Percentiles rank a stretch among this genome's conserved stretches.
Conservation (phyloP, 2,329 filamentous ascomycete species). For the Xylaria multiplex region DNA sequence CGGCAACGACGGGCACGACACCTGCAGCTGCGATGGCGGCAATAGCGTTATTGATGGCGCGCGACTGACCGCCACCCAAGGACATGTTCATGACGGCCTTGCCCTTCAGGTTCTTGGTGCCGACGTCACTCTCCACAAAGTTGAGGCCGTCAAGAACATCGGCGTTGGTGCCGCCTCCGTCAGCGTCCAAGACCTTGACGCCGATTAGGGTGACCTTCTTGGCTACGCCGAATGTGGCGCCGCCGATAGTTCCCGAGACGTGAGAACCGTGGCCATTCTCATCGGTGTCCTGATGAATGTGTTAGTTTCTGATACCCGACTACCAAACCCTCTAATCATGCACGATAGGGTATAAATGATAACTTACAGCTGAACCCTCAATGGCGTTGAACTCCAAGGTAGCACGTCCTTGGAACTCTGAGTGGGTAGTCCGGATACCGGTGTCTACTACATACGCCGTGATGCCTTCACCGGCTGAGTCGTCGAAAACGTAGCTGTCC, state of each 20-base stretch:
- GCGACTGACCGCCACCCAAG: constrained; percentile 60
- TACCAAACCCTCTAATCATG: not conserved
- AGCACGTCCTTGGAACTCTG: constrained; percentile 66
- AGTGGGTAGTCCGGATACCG: constrained; percentile 66
- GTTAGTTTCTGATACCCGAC: constrained; percentile 33
- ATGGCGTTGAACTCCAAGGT: constrained; percentile 64
- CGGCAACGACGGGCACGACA: constrained; percentile 67
- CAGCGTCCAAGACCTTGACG: constrained; percentile 69
- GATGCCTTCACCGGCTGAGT: constrained; percentile 63
- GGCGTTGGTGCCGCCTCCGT: constrained; percentile 60
- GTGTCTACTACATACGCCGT: constrained; percentile 74
- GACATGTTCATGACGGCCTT: constrained; percentile 73
- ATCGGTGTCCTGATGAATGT: constrained; percentile 57
- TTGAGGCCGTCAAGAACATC: constrained; percentile 69
- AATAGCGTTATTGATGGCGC: constrained; percentile 66
- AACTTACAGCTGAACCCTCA: constrained; percentile 55
- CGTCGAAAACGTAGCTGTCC: constrained; percentile 62
- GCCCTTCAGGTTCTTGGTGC: constrained; percentile 54
- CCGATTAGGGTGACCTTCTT: constrained; percentile 66
- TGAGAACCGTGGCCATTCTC: constrained; percentile 73
- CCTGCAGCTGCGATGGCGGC: constrained; percentile 60
- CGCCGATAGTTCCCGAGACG: constrained; percentile 70
- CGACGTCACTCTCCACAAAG: constrained; percentile 62
- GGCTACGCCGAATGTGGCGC: constrained; percentile 69
- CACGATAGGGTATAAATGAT: not conserved